These are phyloP conservation scores for Thraustotheca clavata DNA, from an alignment of 352 stramenopile species.

Conservation along the genomic window DNA sequence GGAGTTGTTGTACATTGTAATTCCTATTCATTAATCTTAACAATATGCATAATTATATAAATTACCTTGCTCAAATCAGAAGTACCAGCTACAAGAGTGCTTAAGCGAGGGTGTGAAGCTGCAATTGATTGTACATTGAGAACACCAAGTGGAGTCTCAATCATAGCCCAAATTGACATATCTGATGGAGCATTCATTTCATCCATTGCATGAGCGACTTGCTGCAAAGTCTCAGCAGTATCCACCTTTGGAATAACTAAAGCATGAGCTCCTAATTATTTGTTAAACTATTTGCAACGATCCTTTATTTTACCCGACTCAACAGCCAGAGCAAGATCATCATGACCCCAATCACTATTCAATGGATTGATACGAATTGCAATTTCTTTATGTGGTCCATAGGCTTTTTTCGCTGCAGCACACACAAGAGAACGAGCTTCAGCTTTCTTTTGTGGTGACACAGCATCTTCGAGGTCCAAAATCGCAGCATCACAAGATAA, in stretches of 20 bases:
- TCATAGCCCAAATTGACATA: constrained; percentile 34
- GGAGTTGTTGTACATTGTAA: constrained; percentile 10
- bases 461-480: constrained; percentile 37
- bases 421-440: constrained; percentile 24
- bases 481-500: constrained; percentile 31
- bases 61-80: constrained; percentile 30
- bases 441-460: constrained; percentile 27
- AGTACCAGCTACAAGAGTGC: constrained; percentile 29
- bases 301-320: neutral
- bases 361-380: constrained; percentile 33
- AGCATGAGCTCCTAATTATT: constrained; percentile 18
- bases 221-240: constrained; percentile 25
- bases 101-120: constrained; percentile 22
- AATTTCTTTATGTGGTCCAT: constrained; percentile 23
- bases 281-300: neutral
- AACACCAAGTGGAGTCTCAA: constrained; percentile 34
- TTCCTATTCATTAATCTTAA: constrained; percentile 21
- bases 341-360: constrained; percentile 26
- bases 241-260: constrained; percentile 35
- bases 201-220: constrained; percentile 25
- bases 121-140: constrained; percentile 29
- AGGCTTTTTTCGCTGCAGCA: constrained; percentile 23
- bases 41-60: neutral
- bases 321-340: constrained; percentile 24
- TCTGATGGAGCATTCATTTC: constrained; percentile 19